These are phyloP conservation scores for Nematodospora anomalae DNA, from an alignment of 1,139 yeast species.

Conservation along the genomic window DNA sequence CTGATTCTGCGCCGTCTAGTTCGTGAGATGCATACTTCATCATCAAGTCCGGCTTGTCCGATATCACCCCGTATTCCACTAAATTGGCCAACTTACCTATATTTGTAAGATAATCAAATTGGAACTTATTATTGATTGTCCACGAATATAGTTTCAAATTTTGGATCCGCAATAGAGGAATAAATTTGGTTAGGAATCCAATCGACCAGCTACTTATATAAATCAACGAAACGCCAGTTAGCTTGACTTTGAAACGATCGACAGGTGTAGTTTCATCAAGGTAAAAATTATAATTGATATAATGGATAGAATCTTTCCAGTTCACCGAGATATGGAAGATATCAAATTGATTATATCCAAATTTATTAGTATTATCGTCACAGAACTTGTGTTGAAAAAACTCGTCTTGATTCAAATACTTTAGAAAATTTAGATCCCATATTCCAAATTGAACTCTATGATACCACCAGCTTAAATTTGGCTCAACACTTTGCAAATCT, in stretches of 20 bases:
- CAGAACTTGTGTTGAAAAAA: constrained; percentile 30
- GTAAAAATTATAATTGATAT: constrained; percentile 38
- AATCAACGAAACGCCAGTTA: constrained; percentile 41
- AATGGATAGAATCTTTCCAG: constrained; percentile 38
- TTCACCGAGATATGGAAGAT: constrained; percentile 36
- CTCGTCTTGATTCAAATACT: constrained; percentile 46
- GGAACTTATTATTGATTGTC: constrained; percentile 68
- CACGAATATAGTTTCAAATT: constrained; percentile 66
- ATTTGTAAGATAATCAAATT: constrained; percentile 44
- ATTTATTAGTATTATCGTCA: constrained; percentile 14
- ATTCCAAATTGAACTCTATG: constrained; percentile 71
- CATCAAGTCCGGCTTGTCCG: constrained; percentile 58
- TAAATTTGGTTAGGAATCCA: constrained; percentile 35
- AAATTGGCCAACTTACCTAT: constrained; percentile 29
- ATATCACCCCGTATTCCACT: constrained; percentile 53
- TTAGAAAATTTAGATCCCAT: constrained; percentile 72
- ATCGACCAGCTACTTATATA: constrained; percentile 43
- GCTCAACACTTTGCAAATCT: constrained; percentile 46
- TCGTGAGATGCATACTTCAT: constrained; percentile 18
- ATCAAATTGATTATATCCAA: constrained; percentile 32
- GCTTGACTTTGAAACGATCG: constrained; percentile 26
- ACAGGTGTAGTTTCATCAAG: constrained; percentile 27
- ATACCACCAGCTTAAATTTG: constrained; percentile 66
- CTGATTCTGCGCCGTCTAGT: constrained; percentile 11
- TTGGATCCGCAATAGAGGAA: constrained; percentile 40